Evolutionary conservation across 768 basidiomycete species (phyloP).

Genomic region (Leccinum broughii): DNA sequence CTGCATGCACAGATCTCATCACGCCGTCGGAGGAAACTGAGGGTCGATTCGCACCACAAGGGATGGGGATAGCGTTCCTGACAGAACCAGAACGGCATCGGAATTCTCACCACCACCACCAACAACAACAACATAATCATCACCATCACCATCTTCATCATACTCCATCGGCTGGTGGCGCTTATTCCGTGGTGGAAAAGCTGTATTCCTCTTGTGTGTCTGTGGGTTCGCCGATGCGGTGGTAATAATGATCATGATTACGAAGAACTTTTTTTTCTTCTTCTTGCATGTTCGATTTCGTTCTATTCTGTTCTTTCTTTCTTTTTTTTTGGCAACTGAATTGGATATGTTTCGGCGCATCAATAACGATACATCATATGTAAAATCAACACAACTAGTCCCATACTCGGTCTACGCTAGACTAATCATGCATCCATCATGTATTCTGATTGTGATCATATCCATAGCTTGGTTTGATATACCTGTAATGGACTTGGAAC

Average conservation of each 20-base stretch:
- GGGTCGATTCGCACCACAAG: conserved; percentile 21
- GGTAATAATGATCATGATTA: conserved; percentile 19
- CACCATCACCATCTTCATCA: background rate
- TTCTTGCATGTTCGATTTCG: background rate
- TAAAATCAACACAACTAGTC: conserved; percentile 23
- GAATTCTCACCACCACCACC: background rate
- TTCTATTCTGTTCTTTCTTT: background rate
- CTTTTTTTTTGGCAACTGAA: conserved; percentile 1
- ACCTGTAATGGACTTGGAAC: background rate
- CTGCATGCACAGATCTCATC: conserved; percentile 23
- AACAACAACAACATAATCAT: background rate
- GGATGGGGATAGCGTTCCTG: conserved; percentile 17
- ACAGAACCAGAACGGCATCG: conserved; percentile 8
- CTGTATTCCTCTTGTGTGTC: conserved; percentile 24
- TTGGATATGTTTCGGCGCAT: conserved; percentile 19
- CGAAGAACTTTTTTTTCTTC: background rate
- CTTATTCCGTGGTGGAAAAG: conserved; percentile 19
- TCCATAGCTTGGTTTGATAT: conserved; percentile 1
- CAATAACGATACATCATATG: conserved; percentile 25
- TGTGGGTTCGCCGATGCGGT: conserved; percentile 22
- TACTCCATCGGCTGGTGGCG: conserved; percentile 7
- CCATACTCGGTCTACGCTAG: conserved; percentile 19
- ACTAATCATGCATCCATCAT: conserved; percentile 12
- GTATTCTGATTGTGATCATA: conserved; percentile 19
- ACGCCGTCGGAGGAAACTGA: conserved; percentile 2